A percentile compares a stretch with the other conserved stretches of the same genome.
Conservation (phyloP, 2,329 filamentous ascomycete genomes). For the Fusarium chlamydosporum region DNA sequence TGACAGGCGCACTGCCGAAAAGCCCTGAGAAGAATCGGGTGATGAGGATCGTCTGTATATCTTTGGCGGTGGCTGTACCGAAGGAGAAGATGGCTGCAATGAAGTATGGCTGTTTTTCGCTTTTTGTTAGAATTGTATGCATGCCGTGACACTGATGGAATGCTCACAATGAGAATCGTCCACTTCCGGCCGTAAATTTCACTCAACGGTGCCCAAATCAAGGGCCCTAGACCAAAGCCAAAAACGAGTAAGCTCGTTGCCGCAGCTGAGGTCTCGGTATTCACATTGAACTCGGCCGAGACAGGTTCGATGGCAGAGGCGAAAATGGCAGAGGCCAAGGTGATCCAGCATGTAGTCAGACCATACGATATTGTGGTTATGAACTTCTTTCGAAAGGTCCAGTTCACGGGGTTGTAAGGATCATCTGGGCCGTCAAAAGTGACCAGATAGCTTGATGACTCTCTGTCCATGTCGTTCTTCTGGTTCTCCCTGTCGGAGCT, state of each 20-base stretch:
- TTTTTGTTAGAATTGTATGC: neutral
- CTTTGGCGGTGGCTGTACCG: neutral
- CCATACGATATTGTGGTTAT: slow-evolving; percentile 5
- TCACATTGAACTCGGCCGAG: neutral
- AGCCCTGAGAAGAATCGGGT: neutral
- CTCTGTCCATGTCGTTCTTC: neutral
- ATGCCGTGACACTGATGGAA: neutral
- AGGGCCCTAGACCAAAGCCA: neutral
- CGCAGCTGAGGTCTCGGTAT: slow-evolving; percentile 3
- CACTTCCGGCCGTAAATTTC: slow-evolving; percentile 9
- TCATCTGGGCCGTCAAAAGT: slow-evolving; percentile 1
- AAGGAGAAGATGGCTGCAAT: neutral
- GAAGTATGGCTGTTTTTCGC: neutral
- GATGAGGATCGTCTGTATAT: slow-evolving; percentile 4
- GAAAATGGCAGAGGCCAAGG: slow-evolving; percentile 4
- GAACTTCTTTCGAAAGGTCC: slow-evolving; percentile 7
- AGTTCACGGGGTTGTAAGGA: neutral
- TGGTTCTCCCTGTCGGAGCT: neutral
- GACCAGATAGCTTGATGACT: neutral
- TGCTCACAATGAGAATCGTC: neutral
- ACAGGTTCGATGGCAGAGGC: neutral
- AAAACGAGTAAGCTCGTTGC: slow-evolving; percentile 7
- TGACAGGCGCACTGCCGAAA: neutral
- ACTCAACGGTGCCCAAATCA: slow-evolving; percentile 5
- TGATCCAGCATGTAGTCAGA: slow-evolving; percentile 16